These are phyloP conservation scores for Leucocoprinus sp. DNA, from an alignment of 768 basidiomycete genomes.

Conservation along the genomic window DNA sequence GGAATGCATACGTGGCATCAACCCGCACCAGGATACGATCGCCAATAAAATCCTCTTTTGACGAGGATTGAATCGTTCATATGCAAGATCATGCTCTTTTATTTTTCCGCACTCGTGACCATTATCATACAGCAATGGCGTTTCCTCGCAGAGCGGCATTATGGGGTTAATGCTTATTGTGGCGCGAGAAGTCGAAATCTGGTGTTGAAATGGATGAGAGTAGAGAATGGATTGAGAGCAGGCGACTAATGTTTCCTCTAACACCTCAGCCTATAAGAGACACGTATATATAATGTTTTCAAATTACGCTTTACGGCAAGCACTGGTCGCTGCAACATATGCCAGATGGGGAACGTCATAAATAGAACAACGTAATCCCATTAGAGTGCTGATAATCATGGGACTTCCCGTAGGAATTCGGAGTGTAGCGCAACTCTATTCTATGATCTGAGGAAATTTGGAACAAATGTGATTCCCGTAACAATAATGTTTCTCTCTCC, in stretches of 20 bases:
- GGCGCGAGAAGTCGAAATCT: neutral
- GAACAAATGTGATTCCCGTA: too few relatives aligned
- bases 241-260: too few relatives aligned
- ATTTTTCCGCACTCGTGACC: neutral
- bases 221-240: neutral
- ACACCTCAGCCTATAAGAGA: too few relatives aligned
- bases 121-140: neutral
- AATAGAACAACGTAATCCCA: too few relatives aligned
- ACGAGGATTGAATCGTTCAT: constrained; percentile 44
- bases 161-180: neutral
- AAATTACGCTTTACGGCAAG: too few relatives aligned
- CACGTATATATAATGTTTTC: too few relatives aligned
- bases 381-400: too few relatives aligned
- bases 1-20: constrained; percentile 44
- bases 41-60: constrained; percentile 48
- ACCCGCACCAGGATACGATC: constrained; percentile 51
- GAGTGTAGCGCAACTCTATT: too few relatives aligned
- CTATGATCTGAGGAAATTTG: too few relatives aligned
- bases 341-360: neutral
- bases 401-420: too few relatives aligned
- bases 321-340: neutral
- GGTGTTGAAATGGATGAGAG: neutral
- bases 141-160: constrained; percentile 6
- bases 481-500: too few relatives aligned
- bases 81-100: constrained; percentile 28